Conservation (phyloP, 2,329 filamentous ascomycete species). For the Podosphaera fusca region DNA sequence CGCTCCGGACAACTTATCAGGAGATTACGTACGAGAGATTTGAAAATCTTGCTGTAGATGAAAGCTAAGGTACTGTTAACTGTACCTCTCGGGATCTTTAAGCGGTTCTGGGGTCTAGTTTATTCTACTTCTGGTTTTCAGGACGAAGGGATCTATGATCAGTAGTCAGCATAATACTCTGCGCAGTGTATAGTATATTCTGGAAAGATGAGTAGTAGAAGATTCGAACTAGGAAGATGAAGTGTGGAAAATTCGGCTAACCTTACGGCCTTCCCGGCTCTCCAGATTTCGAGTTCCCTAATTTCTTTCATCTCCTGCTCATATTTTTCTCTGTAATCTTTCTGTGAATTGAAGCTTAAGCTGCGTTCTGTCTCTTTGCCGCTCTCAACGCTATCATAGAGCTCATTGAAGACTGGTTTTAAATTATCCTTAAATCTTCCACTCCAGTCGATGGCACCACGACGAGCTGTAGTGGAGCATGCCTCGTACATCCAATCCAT, state of each 20-base stretch:
- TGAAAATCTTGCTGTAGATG: too few relatives aligned
- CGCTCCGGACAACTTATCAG: too few relatives aligned
- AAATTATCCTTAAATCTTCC: slow-evolving; percentile 91
- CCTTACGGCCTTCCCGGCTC: slow-evolving; percentile 92
- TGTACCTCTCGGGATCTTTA: too few relatives aligned
- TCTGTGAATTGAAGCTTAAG: slow-evolving; percentile 88
- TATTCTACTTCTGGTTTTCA: slow-evolving; percentile 51
- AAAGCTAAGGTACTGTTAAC: too few relatives aligned
- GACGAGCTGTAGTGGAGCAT: slow-evolving; percentile 94
- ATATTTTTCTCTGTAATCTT: slow-evolving; percentile 91
- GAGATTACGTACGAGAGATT: too few relatives aligned
- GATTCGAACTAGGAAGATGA: neutral
- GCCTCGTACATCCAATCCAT: slow-evolving; percentile 99
- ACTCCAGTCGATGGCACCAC: slow-evolving; percentile 97
- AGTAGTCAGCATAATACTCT: slow-evolving; percentile 4
- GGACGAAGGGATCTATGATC: slow-evolving; percentile 45
- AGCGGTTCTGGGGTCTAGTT: too few relatives aligned
- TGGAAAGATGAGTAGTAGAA: neutral
- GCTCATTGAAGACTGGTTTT: slow-evolving; percentile 95
- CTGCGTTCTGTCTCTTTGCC: slow-evolving; percentile 90
- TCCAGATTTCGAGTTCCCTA: slow-evolving; percentile 95
- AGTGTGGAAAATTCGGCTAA: slow-evolving; percentile 19
- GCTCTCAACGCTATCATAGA: slow-evolving; percentile 81
- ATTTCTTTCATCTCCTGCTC: slow-evolving; percentile 98
- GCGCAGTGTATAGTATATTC: too few relatives aligned